A percentile compares a stretch with the other conserved stretches of the same genome.
Conservation (phyloP, 1,284 basidiomycete species). For the Naganishia cerealis region DNA sequence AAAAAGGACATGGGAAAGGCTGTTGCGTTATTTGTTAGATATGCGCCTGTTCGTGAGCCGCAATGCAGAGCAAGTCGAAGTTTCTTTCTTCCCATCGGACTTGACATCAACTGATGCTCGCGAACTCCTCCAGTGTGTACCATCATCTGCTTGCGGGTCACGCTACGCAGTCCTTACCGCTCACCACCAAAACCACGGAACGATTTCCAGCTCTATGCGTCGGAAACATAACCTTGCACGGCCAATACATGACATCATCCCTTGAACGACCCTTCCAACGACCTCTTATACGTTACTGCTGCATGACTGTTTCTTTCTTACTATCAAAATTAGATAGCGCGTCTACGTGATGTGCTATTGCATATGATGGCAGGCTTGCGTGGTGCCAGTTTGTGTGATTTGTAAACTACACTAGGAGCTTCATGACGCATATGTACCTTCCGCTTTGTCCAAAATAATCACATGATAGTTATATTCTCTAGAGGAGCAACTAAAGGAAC, state of each 20-base stretch:
- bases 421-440: neutral
- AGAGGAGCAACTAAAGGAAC: neutral
- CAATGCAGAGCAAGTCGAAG: neutral
- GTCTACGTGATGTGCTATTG: neutral
- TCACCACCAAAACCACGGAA: neutral
- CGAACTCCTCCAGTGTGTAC: neutral
- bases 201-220: neutral
- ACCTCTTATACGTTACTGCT: neutral
- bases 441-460: neutral
- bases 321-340: neutral
- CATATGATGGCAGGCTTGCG: neutral
- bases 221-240: neutral
- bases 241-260: neutral
- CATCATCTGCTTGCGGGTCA: neutral
- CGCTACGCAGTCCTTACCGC: neutral
- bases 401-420: neutral
- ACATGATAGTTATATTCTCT: neutral
- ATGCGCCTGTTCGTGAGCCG: neutral
- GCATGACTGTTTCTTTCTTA: neutral
- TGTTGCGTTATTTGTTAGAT: conserved; percentile 34
- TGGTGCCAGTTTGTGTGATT: neutral
- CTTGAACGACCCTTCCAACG: neutral
- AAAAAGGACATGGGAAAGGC: conserved; percentile 31
- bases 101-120: neutral
- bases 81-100: neutral